phyloP scores from a whole-genome alignment of 306 rosid species.

The Prinsepia uniflora region DNA sequence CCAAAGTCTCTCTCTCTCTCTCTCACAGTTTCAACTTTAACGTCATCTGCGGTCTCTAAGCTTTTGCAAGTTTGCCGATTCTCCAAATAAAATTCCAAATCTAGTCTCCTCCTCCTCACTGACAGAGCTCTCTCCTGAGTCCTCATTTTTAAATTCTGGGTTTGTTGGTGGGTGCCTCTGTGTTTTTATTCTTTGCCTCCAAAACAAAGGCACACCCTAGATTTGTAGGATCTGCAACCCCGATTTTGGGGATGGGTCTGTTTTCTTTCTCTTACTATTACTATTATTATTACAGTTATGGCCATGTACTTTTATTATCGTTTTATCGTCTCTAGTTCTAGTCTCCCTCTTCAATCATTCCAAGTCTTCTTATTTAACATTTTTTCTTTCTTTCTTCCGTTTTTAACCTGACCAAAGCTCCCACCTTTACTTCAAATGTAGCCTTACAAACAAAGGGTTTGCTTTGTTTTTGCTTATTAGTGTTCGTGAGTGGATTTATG shows the following conservation, averaged over 20 bases:
- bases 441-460: constrained; percentile 16
- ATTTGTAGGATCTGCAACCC: constrained; percentile 36
- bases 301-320: constrained; percentile 19
- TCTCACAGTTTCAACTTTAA: constrained; percentile 23
- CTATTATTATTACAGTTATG: not conserved
- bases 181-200: constrained; percentile 56
- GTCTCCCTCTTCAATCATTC: not conserved
- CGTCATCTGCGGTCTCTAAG: constrained; percentile 13
- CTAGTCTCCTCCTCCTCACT: constrained; percentile 24
- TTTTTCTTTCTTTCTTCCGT: not conserved
- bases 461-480: constrained; percentile 27
- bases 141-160: constrained; percentile 31
- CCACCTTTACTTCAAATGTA: constrained; percentile 1
- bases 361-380: not conserved
- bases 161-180: constrained; percentile 49
- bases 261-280: constrained; percentile 28
- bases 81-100: not conserved
- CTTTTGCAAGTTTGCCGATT: not conserved
- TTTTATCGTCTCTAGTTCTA: not conserved
- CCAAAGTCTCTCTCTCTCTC: constrained; percentile 28
- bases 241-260: constrained; percentile 58
- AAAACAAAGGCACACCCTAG: constrained; percentile 39
- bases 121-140: constrained; percentile 25
- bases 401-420: constrained; percentile 8
- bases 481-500: not conserved